Percentiles rank a stretch among this genome's conserved stretches.
These are phyloP conservation scores for Gossypium mustelinum DNA, from an alignment of 345 rosid genomes.

Conservation along the genomic window DNA sequence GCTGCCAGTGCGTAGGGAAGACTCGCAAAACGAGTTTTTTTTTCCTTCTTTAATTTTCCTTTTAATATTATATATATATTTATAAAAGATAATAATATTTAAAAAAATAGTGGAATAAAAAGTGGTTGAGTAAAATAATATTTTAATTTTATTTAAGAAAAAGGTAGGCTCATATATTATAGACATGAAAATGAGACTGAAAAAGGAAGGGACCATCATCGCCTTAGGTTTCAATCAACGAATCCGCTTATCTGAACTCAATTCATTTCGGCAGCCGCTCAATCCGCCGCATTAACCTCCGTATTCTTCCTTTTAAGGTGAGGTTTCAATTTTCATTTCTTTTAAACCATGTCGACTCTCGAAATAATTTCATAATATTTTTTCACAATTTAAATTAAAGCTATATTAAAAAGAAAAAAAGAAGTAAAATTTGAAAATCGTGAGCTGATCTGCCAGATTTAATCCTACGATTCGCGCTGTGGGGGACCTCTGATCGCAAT, in stretches of 20 bases:
- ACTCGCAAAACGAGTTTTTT: too few relatives aligned
- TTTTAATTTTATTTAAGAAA: neutral
- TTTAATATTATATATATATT: too few relatives aligned
- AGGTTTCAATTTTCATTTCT: neutral
- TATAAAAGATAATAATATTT: neutral
- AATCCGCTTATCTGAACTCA: neutral
- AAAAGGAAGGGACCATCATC: neutral
- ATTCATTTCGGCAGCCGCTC: slow-evolving; percentile 8
- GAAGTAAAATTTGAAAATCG: neutral
- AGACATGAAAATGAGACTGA: slow-evolving; percentile 1
- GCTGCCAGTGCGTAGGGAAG: neutral
- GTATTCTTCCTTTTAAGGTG: neutral
- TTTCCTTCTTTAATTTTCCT: too few relatives aligned
- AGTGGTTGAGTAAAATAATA: neutral
- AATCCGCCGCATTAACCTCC: neutral
- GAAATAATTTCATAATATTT: neutral
- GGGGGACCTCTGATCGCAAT: neutral
- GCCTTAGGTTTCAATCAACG: slow-evolving; percentile 10
- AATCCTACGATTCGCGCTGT: slow-evolving; percentile 2
- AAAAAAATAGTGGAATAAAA: neutral
- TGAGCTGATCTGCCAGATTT: slow-evolving; percentile 15
- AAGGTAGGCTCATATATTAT: neutral
- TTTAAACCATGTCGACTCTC: neutral
- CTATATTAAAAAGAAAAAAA: neutral
- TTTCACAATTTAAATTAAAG: neutral